Conservation (phyloP, 129 eudicot species). For the Flaveria trinervia region DNA sequence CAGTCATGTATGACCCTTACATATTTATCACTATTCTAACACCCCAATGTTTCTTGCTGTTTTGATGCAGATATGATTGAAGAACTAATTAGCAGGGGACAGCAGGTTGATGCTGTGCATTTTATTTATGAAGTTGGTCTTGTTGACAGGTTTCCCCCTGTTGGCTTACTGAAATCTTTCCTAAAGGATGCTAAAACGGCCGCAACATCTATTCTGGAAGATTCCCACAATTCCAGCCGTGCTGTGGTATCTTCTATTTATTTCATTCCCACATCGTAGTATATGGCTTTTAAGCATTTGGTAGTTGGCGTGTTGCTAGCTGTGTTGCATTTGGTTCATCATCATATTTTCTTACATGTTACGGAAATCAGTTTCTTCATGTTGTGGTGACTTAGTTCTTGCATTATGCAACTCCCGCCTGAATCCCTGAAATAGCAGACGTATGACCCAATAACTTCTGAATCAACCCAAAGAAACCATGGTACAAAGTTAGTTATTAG, state of each 20-base stretch:
- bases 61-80: slow-evolving; percentile 82
- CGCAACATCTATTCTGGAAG: slow-evolving; percentile 76
- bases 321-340: background rate
- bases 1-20: background rate
- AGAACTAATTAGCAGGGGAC: slow-evolving; percentile 94
- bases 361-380: background rate
- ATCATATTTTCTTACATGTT: background rate
- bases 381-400: background rate
- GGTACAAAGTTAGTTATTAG: slow-evolving; percentile 6
- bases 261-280: background rate
- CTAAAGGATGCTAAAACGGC: slow-evolving; percentile 93
- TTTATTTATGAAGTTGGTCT: slow-evolving; percentile 92
- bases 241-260: slow-evolving; percentile 59
- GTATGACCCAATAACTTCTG: background rate
- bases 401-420: background rate
- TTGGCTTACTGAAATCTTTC: slow-evolving; percentile 80
- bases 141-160: slow-evolving; percentile 85
- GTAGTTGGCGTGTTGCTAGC: background rate
- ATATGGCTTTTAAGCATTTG: too few species aligned
- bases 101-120: slow-evolving; percentile 99
- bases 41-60: background rate
- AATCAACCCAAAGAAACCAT: background rate
- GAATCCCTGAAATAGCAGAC: background rate
- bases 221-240: slow-evolving; percentile 79
- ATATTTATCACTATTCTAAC: background rate